Base-by-base conservation (phyloP, 1,284 basidiomycete genomes). In the Pyrrhoderma lamaoense region DNA sequence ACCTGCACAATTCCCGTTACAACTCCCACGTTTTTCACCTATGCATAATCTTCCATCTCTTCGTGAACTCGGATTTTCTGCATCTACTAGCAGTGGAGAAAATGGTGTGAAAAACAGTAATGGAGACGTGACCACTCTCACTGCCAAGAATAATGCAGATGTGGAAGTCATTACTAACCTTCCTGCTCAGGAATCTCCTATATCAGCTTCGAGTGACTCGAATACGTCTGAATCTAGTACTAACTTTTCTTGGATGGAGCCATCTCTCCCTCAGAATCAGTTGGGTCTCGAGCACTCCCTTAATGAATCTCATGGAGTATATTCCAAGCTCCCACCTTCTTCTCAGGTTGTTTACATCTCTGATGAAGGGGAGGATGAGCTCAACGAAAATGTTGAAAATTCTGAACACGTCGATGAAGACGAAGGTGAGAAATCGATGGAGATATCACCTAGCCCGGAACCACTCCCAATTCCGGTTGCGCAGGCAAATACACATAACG, bases 251-350 rank as follows among this genome's bases (percentile, higher is more conserved):
- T 47, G 36, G 36, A 34, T 27, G 22, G 48, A 49, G 36, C 52
- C 52, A 44, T 54, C 52, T 8, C 45, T 45, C 18, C 52, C 52
- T n/a, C 47, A 50, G 23, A 54, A 54, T 19, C 52, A 54, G 23
- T 27, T 54, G 9, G 52, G 52, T 3, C 47, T 54, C 23, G 47
- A 52, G 23, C 13, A 42, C 25, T 37, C 25, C 37, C 14, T 9
- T 16, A 21, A 16, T 45, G 27, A 16, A 19, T 47, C 11, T 21
- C 45, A 4, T 14, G 45, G 3, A 8, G n/a, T n/a, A 14, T 34
- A 35, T 21, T 8, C 13, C 25, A 36, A 47, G 21, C 13, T 36
- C 16, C 16, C n/a, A 8, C n/a, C 38, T 16, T 5, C 5, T 22
- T n/a, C 38, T 7, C 21, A 16, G 35, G 16, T 9, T 27, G 3